Percentiles rank a stretch among this genome's conserved stretches.
Evolutionary conservation across 225 moss, liverwort and hornwort species (phyloP).

Genomic region (Asterella californica): DNA sequence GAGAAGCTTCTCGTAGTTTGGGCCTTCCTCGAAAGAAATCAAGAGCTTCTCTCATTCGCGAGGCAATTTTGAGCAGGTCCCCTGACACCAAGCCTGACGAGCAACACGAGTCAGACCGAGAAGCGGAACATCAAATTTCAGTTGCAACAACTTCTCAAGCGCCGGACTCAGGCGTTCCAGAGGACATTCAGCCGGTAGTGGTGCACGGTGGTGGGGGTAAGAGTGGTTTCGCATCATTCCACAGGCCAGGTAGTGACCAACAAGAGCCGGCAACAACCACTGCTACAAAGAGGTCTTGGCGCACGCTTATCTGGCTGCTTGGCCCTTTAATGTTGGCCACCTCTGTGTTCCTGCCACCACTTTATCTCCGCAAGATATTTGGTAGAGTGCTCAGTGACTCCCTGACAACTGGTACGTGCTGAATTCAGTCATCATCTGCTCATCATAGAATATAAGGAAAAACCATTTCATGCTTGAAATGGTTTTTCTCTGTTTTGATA

Average conservation of each 20-base stretch:
- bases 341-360: conserved; percentile 85
- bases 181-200: not conserved
- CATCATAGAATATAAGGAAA: not conserved
- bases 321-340: conserved; percentile 77
- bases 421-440: not conserved
- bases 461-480: not conserved
- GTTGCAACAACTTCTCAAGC: not conserved
- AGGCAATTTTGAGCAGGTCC: conserved; percentile 1
- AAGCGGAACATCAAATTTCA: not conserved
- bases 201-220: conserved; percentile 33
- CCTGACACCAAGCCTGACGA: conserved; percentile 10
- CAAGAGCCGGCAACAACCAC: conserved; percentile 29
- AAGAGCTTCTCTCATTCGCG: not conserved
- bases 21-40: not conserved
- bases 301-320: conserved; percentile 66
- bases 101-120: conserved; percentile 8
- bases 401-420: conserved; percentile 66
- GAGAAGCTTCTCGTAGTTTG: not conserved
- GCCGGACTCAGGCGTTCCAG: not conserved
- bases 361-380: conserved; percentile 81
- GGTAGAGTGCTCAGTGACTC: conserved; percentile 81
- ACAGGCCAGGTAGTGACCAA: conserved; percentile 19
- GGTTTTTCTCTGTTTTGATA: not conserved
- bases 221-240: conserved; percentile 36
- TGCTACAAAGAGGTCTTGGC: conserved; percentile 23